Conservation (phyloP, 176 grass and related monocot genomes). For the Cenchrus purpureus region DNA sequence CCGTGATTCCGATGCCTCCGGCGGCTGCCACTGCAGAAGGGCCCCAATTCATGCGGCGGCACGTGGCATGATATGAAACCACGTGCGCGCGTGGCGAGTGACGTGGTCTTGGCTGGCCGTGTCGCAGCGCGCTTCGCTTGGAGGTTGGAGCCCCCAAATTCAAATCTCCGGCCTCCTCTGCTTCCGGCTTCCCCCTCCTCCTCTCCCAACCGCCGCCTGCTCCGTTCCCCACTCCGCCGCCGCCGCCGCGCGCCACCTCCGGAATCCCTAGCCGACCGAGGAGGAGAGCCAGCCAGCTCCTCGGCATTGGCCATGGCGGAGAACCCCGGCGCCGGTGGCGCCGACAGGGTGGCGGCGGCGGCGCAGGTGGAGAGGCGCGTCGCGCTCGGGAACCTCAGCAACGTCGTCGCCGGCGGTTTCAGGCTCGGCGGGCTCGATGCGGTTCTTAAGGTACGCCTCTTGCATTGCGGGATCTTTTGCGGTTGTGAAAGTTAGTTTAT, state of each 20-base stretch:
- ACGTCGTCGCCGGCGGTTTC: not conserved
- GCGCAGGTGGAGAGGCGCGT: not conserved
- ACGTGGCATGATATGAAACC: no score
- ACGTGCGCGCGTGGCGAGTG: no score
- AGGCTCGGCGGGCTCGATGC: not conserved
- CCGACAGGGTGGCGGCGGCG: not conserved
- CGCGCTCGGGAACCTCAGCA: not conserved
- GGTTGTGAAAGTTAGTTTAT: not conserved
- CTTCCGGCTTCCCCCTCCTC: not conserved
- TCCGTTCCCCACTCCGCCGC: not conserved
- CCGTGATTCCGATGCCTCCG: no score
- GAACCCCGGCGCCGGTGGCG: not conserved
- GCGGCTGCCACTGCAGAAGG: no score
- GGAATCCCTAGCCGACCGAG: not conserved
- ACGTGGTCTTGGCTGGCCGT: no score
- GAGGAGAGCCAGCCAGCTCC: not conserved
- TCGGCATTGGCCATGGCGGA: not conserved
- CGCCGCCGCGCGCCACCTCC: not conserved
- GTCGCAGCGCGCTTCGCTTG: not conserved
- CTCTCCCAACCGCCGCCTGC: slow-evolving; percentile 4
- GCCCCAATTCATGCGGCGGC: no score
- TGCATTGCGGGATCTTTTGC: not conserved
- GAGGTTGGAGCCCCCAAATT: not conserved
- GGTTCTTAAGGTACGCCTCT: not conserved
- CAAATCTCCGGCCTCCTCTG: not conserved